A percentile compares a stretch with the other conserved stretches of the same genome.
These are phyloP conservation scores for Bipolaris oryzae DNA, from an alignment of 2,329 filamentous ascomycete genomes.

Conservation along the genomic window DNA sequence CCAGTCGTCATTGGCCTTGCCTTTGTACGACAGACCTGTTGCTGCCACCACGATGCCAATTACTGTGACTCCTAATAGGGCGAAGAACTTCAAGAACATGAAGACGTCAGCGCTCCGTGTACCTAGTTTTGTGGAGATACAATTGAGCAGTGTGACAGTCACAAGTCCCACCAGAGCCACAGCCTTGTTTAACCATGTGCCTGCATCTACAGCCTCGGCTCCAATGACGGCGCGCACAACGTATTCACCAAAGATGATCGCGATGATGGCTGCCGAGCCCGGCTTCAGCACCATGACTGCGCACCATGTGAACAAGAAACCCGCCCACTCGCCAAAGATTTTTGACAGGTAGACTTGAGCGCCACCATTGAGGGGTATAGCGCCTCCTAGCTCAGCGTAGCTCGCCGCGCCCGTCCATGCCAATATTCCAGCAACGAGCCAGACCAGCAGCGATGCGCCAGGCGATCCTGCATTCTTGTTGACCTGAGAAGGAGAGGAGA, in stretches of 20 bases:
- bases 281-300: conserved; percentile 94
- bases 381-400: conserved; percentile 93
- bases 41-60: conserved; percentile 87
- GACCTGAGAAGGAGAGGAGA: conserved; percentile 91
- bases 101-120: conserved; percentile 88
- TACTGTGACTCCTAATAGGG: conserved; percentile 82
- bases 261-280: conserved; percentile 88
- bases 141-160: conserved; percentile 83
- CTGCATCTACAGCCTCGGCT: conserved; percentile 80
- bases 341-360: conserved; percentile 93
- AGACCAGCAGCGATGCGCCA: conserved; percentile 87
- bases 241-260: conserved; percentile 98
- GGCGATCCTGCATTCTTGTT: conserved; percentile 90
- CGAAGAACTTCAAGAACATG: conserved; percentile 97
- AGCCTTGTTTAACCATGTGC: conserved; percentile 86
- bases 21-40: conserved; percentile 81
- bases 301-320: conserved; percentile 96
- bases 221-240: conserved; percentile 86
- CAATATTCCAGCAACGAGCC: conserved; percentile 86
- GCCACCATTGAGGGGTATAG: conserved; percentile 93
- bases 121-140: conserved; percentile 85
- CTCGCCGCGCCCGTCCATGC: conserved; percentile 96
- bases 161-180: conserved; percentile 80
- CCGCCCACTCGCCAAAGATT: conserved; percentile 91
- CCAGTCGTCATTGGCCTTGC: conserved; percentile 81